Percentiles rank a stretch among this genome's conserved stretches.
Evolutionary conservation across 108 stramenopile species (phyloP).

Genomic region (Cylindrotheca closterium): DNA sequence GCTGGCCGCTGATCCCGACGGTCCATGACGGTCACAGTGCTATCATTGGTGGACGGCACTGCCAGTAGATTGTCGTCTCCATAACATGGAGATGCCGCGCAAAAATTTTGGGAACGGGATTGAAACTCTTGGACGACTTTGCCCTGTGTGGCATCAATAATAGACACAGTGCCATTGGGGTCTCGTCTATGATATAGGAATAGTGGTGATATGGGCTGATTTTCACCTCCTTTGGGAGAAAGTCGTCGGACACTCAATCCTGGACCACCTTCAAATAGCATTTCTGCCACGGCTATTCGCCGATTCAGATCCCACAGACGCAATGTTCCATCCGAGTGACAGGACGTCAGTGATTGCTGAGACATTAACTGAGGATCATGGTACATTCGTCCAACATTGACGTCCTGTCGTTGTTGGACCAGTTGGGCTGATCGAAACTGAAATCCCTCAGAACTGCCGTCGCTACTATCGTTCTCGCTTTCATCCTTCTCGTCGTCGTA

Average conservation of each 20-base stretch:
- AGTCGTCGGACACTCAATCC: too few relatives aligned
- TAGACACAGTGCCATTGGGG: constrained; percentile 64
- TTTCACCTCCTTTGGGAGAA: too few relatives aligned
- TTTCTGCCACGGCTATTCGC: constrained; percentile 14
- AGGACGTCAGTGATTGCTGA: constrained; percentile 32
- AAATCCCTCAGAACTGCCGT: constrained; percentile 19
- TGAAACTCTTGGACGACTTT: constrained; percentile 14
- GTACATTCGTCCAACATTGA: not conserved
- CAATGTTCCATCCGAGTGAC: constrained; percentile 38
- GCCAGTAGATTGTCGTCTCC: constrained; percentile 51
- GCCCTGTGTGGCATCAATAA: constrained; percentile 25
- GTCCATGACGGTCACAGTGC: constrained; percentile 51
- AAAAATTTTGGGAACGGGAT: constrained; percentile 68
- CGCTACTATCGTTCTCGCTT: constrained; percentile 1
- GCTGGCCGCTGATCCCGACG: constrained; percentile 29
- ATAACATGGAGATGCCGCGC: constrained; percentile 62
- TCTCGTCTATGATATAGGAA: constrained; percentile 79
- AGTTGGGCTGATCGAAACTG: constrained; percentile 20
- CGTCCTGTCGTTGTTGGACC: not conserved
- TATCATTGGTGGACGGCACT: constrained; percentile 51
- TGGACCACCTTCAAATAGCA: constrained; percentile 4
- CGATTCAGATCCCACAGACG: constrained; percentile 41
- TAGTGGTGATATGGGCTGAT: too few relatives aligned
- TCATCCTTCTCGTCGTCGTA: constrained; percentile 15
- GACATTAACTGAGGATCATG: constrained; percentile 2